Evolutionary conservation across 2,329 filamentous ascomycete genomes (phyloP).

Genomic region (Cytospora piceicola): DNA sequence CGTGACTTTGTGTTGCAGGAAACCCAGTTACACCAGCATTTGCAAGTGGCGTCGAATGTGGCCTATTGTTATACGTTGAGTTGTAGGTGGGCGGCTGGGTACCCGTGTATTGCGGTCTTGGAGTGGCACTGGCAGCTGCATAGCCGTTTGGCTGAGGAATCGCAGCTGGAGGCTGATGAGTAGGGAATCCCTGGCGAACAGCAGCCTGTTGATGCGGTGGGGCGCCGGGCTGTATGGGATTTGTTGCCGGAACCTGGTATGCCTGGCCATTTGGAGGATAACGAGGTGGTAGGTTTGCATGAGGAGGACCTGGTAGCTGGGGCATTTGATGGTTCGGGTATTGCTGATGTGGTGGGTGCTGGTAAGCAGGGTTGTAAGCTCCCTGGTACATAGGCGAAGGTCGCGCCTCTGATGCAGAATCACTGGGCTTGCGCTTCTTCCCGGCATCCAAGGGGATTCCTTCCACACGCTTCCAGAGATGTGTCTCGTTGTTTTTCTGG

Average conservation of each 20-base stretch:
- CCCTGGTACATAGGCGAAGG: slow-evolving; percentile 36
- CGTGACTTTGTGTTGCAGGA: slow-evolving; percentile 8
- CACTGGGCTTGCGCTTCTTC: slow-evolving; percentile 61
- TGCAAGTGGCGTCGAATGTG: slow-evolving; percentile 26
- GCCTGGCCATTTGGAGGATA: slow-evolving; percentile 27
- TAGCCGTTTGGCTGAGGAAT: slow-evolving; percentile 17
- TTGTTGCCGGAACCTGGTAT: slow-evolving; percentile 16
- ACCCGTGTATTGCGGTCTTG: slow-evolving; percentile 24
- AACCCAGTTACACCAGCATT: slow-evolving; percentile 5
- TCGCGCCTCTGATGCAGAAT: slow-evolving; percentile 41
- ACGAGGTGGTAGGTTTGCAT: slow-evolving; percentile 22
- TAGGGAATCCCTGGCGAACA: slow-evolving; percentile 20
- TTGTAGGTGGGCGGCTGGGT: slow-evolving; percentile 37
- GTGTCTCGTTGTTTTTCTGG: slow-evolving; percentile 59
- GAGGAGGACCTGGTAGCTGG: slow-evolving; percentile 20
- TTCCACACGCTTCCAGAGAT: slow-evolving; percentile 61
- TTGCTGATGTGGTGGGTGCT: slow-evolving; percentile 32
- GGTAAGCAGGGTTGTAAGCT: slow-evolving; percentile 28
- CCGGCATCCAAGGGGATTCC: slow-evolving; percentile 63
- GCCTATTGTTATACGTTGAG: slow-evolving; percentile 38
- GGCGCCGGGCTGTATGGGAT: slow-evolving; percentile 6
- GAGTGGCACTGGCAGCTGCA: slow-evolving; percentile 1
- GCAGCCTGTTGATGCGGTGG: slow-evolving; percentile 13
- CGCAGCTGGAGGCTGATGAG: slow-evolving; percentile 9
- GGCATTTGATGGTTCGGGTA: slow-evolving; percentile 32